Evolutionary conservation across 2,329 filamentous ascomycete species (phyloP), one percentile per base, ranked within the genome.

Genomic region (Microdochium paspali): DNA sequence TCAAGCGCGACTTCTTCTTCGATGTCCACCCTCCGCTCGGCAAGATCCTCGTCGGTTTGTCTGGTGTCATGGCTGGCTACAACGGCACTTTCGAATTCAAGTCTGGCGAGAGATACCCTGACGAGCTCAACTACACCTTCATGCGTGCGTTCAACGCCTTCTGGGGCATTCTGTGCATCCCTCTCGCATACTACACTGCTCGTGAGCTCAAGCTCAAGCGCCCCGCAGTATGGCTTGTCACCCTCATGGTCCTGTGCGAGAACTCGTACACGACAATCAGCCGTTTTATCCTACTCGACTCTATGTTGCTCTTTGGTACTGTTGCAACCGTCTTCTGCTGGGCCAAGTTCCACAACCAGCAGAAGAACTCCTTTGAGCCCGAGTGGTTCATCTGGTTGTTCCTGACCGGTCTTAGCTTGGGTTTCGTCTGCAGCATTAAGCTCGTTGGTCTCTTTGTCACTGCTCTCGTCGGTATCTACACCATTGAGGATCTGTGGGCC

Each of bases 41-140:
- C 64, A 98, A 98, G 76, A 97, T 98, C 82, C 82, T 98, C 48
- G 91, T 98, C 58, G 93, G 93, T 53, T 78, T 98, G 46, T 97
- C 93, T 6, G 93, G 93, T 63, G 95, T 94, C 63, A 77, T 98
- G 51, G 94, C 91, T 56, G 91, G 91, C 55, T 98, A 98, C 76
- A 98, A 98, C 73, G 93, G 93, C 49, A 94, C 91, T 3, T 98
- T 98, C 69, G 93, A 98, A 64, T 98, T 98, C 79, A 98, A 98
- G 70, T 97, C 91, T 47, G 93, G 93, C 64, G 93, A 97, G 63
- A 90, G 80, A 47, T 98, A 98, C 65, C 93, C 93, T 10, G 81
- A 84, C 56, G 89, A 97, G 61, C 77, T 98, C 62, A 85, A 98
- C 74, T 98, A 95, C 68, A 94, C 90, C 58, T 95, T 95, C 63